A percentile compares a stretch with the other conserved stretches of the same genome.
Conservation (phyloP, 2,329 filamentous ascomycete genomes). For the Metarhizium robertsii region DNA sequence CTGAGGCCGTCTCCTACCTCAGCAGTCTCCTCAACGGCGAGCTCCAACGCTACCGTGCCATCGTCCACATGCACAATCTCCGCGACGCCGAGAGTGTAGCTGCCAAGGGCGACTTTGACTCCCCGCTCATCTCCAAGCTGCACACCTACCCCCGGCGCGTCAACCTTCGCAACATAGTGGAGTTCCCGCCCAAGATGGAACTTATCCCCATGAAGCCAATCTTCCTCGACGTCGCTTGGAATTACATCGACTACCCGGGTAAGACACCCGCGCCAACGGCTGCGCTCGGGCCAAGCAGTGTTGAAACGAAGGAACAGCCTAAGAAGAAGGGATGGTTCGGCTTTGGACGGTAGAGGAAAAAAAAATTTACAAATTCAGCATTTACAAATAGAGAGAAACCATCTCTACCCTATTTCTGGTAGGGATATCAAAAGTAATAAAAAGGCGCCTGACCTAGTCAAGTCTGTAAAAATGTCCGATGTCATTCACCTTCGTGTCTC, state of each 20-base stretch:
- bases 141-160: conserved; percentile 66
- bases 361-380: background rate
- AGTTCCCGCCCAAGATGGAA: conserved; percentile 76
- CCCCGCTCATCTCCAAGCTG: conserved; percentile 65
- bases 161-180: conserved; percentile 72
- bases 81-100: conserved; percentile 39
- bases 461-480: background rate
- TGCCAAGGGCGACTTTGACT: conserved; percentile 9
- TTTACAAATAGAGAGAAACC: conserved; percentile 9
- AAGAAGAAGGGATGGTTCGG: conserved; percentile 73
- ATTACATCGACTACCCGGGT: conserved; percentile 88
- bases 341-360: conserved; percentile 41
- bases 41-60: conserved; percentile 70
- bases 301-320: conserved; percentile 24
- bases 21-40: conserved; percentile 56
- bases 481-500: background rate
- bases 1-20: conserved; percentile 48
- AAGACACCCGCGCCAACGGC: conserved; percentile 23
- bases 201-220: conserved; percentile 87
- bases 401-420: background rate
- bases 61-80: conserved; percentile 72
- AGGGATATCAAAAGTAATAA: background rate
- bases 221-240: conserved; percentile 95
- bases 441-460: background rate
- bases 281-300: conserved; percentile 7